These are phyloP conservation scores for Amyloporia xantha DNA, from an alignment of 768 basidiomycete species.

Conservation along the genomic window DNA sequence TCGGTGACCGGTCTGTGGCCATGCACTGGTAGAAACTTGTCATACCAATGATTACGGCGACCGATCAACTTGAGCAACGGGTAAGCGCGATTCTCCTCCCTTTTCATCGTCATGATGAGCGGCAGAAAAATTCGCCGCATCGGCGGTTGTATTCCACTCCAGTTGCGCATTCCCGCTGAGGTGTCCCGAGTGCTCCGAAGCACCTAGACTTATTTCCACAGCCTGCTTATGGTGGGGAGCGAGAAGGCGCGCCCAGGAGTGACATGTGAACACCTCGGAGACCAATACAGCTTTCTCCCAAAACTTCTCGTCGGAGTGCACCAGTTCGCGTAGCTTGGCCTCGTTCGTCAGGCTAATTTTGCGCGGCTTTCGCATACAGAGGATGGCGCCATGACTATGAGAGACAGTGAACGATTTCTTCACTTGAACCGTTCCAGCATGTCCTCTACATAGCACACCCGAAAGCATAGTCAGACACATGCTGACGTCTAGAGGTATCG, in stretches of 20 bases:
- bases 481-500: too few species aligned
- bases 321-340: neutral
- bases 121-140: constrained; percentile 1
- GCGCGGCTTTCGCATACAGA: constrained; percentile 1
- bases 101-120: neutral
- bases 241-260: constrained; percentile 4
- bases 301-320: neutral
- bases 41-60: too few species aligned
- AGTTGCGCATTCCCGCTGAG: neutral
- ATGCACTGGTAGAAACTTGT: neutral
- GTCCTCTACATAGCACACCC: too few species aligned
- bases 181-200: neutral
- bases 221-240: neutral
- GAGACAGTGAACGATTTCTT: neutral
- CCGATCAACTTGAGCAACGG: constrained; percentile 1
- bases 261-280: constrained; percentile 2
- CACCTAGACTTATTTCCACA: constrained; percentile 1
- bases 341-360: neutral
- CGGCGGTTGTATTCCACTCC: neutral
- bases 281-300: neutral
- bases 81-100: neutral
- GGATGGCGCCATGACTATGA: constrained; percentile 1
- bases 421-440: neutral
- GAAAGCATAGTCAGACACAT: too few species aligned
- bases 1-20: neutral